Base-by-base conservation (phyloP, 306 rosid species). In the Prunus fruticosa region DNA sequence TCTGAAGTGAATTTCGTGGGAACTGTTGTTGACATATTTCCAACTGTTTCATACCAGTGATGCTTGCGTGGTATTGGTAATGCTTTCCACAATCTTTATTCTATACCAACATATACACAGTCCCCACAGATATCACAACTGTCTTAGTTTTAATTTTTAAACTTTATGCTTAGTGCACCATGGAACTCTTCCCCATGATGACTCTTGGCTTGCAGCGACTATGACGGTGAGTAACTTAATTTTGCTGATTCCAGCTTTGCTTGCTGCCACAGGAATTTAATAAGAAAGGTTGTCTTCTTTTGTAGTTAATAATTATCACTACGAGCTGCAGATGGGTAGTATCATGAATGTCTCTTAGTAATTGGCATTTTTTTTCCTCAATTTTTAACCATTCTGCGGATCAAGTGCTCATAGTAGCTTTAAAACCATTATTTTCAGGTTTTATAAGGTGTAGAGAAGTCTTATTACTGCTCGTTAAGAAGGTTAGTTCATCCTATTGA, bases 1-100 rank as follows among this genome's bases (percentile, higher is more conserved):
- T 84, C 82, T 70, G 81, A 84, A 75, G 69, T 84, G 71, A 85
- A 78, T 83, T 84, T 91, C 67, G 32, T 93, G 80, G 74, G 87
- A 70, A 76, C 81, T 53, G 83, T 89, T 70, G 41, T 88, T 23
- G 69, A 78, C 73, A 80, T 82, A 63, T 71, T 79, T 78, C 93
- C 97, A 47, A 83, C 81, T 78, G 84, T 84, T 79, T 85, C 93
- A 83, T 88, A 86, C 54, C 93, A 88, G 69, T 82, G 91, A 67
- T 86, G 85, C 78, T 70, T 84, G 80, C 76, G 78, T 64, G 90
- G 90, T 73, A 79, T 93, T 50, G 96, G 87, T 54, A 82, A 83
- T 74, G 78, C 88, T 69, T 79, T 91, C 45, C 84, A 85, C 75
- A 80, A 68, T 49, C 77, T 84, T 69, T 84, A 68, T 70, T 82